These are phyloP conservation scores for Phytopythium ostracodes DNA, from an alignment of 352 stramenopile species.

Conservation along the genomic window DNA sequence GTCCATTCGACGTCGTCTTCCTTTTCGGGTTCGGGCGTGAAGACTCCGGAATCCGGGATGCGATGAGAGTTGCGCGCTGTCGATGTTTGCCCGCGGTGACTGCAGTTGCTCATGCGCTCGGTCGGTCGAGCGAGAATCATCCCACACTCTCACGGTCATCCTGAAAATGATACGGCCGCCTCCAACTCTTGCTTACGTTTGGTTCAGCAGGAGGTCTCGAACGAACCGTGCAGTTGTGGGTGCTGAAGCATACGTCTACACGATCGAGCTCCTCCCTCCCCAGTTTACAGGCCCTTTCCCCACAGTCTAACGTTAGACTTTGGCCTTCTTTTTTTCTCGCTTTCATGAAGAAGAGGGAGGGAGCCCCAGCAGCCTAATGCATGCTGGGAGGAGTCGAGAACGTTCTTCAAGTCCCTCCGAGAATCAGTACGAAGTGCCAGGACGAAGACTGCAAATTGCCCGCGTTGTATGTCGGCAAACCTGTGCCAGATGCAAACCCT, in stretches of 20 bases:
- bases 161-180: neutral
- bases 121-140: neutral
- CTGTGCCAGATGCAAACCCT: neutral
- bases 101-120: neutral
- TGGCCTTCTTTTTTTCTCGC: neutral
- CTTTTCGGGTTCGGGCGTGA: neutral
- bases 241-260: neutral
- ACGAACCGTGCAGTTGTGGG: too few relatives aligned
- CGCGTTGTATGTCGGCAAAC: neutral
- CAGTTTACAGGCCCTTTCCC: too few relatives aligned
- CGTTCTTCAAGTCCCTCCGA: conserved; percentile 6
- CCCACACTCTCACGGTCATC: neutral
- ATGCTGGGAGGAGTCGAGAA: too few relatives aligned
- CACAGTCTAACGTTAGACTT: conserved; percentile 1
- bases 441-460: neutral
- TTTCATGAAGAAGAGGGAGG: neutral
- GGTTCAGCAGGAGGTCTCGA: too few relatives aligned
- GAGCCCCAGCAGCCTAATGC: too few relatives aligned
- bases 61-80: neutral
- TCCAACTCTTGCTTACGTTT: neutral
- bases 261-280: neutral
- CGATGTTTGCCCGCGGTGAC: neutral
- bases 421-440: neutral
- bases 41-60: neutral
- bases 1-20: neutral